phyloP scores from a whole-genome alignment of 1,284 basidiomycete species.

The Cystobasidiaceae sp. region DNA sequence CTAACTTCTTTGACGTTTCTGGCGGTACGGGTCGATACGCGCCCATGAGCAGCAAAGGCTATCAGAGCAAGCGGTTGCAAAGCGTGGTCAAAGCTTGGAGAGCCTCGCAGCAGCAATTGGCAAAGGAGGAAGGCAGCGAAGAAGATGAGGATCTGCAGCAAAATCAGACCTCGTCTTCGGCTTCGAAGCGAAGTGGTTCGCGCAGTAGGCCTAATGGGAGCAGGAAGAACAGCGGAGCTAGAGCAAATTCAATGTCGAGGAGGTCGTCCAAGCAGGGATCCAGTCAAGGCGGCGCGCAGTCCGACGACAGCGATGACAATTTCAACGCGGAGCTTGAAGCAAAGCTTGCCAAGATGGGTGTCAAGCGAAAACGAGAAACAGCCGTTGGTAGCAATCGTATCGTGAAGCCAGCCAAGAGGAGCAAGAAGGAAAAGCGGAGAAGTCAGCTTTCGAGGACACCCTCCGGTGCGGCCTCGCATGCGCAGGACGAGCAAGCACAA shows the following conservation, averaged over 20 bases:
- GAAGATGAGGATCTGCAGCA: constrained; percentile 17
- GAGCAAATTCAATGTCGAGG: neutral
- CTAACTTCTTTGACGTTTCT: constrained; percentile 54
- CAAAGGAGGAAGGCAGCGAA: constrained; percentile 27
- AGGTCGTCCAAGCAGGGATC: constrained; percentile 15
- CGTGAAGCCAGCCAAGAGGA: constrained; percentile 25
- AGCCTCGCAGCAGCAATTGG: constrained; percentile 44
- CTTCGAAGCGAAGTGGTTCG: neutral
- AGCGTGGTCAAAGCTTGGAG: constrained; percentile 80
- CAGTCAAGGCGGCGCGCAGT: constrained; percentile 9
- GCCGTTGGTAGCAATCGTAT: constrained; percentile 15
- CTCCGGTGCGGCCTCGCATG: too few relatives aligned
- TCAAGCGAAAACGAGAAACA: constrained; percentile 23
- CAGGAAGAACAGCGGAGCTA: neutral
- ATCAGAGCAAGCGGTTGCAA: constrained; percentile 79
- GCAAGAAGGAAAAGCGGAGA: constrained; percentile 18
- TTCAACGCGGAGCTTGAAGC: constrained; percentile 25
- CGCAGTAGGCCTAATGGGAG: neutral
- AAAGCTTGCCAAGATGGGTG: constrained; percentile 25
- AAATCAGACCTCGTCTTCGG: neutral
- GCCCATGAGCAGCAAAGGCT: constrained; percentile 71
- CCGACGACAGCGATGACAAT: constrained; percentile 14
- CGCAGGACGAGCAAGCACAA: too few relatives aligned
- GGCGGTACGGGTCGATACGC: constrained; percentile 58
- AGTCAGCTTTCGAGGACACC: too few relatives aligned